Evolutionary conservation across 495 filamentous ascomycete species (phyloP).

Genomic region (Chaetomium cochliodes): DNA sequence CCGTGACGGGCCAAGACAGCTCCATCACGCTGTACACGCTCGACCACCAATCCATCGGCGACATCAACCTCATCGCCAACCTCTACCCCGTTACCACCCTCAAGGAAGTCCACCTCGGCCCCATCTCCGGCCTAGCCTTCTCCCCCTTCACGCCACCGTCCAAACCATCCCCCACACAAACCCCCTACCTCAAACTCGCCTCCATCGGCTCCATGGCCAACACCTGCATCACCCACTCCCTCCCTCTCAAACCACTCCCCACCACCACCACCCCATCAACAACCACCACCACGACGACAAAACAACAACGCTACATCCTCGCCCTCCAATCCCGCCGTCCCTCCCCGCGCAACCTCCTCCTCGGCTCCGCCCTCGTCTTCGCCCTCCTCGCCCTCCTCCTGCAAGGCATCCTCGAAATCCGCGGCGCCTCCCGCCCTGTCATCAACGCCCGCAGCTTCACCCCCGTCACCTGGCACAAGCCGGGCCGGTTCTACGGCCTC

Average conservation of each 20-base stretch:
- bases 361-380: slow-evolving; percentile 52
- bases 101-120: slow-evolving; percentile 72
- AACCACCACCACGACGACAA: slow-evolving; percentile 45
- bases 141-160: slow-evolving; percentile 64
- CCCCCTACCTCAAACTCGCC: slow-evolving; percentile 72
- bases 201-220: slow-evolving; percentile 77
- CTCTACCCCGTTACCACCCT: slow-evolving; percentile 64
- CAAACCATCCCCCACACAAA: slow-evolving; percentile 35
- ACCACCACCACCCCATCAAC: slow-evolving; percentile 43
- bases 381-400: slow-evolving; percentile 59
- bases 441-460: slow-evolving; percentile 43
- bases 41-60: slow-evolving; percentile 51
- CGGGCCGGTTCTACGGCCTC: slow-evolving; percentile 12
- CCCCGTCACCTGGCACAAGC: slow-evolving; percentile 32
- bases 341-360: slow-evolving; percentile 48
- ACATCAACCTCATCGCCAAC: slow-evolving; percentile 52
- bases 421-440: slow-evolving; percentile 58
- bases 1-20: slow-evolving; percentile 78
- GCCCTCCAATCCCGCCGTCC: slow-evolving; percentile 53
- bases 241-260: slow-evolving; percentile 61
- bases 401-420: slow-evolving; percentile 66
- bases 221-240: slow-evolving; percentile 78
- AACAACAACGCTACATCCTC: slow-evolving; percentile 62
- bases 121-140: slow-evolving; percentile 82
- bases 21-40: slow-evolving; percentile 76